A percentile compares a stretch with the other conserved stretches of the same genome.
Conservation (phyloP, 352 stramenopile species). For the Pythium brachiatum region DNA sequence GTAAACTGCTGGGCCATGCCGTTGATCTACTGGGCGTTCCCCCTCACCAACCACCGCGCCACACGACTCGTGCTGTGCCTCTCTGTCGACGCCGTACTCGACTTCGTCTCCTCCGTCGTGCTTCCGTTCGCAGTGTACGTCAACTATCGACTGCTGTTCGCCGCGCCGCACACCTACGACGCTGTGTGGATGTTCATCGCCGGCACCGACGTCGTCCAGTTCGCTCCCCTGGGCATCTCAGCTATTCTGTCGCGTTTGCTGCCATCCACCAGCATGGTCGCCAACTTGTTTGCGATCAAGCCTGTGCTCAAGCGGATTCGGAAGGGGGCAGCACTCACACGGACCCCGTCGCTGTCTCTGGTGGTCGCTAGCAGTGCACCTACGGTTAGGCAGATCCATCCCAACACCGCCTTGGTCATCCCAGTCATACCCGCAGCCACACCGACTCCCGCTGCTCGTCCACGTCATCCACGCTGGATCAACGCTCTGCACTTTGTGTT, state of each 20-base stretch:
- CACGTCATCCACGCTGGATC: background rate
- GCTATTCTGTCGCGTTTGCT: conserved; percentile 2
- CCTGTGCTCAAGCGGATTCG: background rate
- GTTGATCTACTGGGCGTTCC: conserved; percentile 13
- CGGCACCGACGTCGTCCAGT: conserved; percentile 7
- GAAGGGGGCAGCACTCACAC: background rate
- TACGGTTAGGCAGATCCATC: background rate
- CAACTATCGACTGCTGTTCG: conserved; percentile 7
- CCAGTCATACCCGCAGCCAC: no score
- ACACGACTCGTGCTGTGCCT: conserved; percentile 14
- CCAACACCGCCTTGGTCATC: background rate
- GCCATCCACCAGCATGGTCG: conserved; percentile 9
- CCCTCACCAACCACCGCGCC: conserved; percentile 5
- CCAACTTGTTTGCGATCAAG: conserved; percentile 15
- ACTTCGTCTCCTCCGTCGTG: conserved; percentile 14
- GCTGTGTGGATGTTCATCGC: conserved; percentile 8
- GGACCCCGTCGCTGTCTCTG: background rate
- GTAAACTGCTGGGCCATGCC: conserved; percentile 21
- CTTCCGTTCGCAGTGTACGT: conserved; percentile 9
- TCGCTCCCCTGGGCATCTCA: background rate
- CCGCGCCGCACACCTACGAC: background rate
- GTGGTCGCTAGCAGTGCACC: background rate
- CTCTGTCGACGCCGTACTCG: conserved; percentile 12
- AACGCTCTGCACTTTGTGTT: background rate
- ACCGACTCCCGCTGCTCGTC: background rate